Evolutionary conservation across 2,329 filamentous ascomycete species (phyloP), one percentile per base, ranked within the genome.

Genomic region (Tolypocladium sp.): DNA sequence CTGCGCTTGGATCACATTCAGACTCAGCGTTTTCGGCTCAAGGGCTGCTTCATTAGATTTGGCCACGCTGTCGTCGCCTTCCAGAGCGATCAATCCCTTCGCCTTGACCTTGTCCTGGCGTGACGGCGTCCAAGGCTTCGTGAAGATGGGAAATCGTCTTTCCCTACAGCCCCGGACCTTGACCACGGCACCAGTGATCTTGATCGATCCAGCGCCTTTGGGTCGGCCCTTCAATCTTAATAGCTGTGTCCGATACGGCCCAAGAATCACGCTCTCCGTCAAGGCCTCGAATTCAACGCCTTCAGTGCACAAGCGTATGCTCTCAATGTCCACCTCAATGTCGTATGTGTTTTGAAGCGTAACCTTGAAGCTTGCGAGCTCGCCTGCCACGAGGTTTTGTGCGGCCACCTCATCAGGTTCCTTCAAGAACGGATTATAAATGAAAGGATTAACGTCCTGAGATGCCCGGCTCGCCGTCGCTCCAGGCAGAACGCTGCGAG

Each of bases 301-400:
- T 61, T 90, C 85, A 12, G 86, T 84, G 62, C 91, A 86, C 8
- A 99, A 77, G 33, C 80, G 82, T 52, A 99, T 81, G 57, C 85
- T 88, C 69, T 97, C 92, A 40, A 99, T 86, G 58, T 96, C 91
- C 5, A 99, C 77, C 62, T 97, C 91, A 63, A 97, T 88, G 61
- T 97, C 93, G 66, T 92, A 97, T 0, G 92, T 91, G 66, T 99
- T 99, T 69, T 97, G 94, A 22, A 99, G 77, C 2, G 89, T 92
- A 37, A 97, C 82, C 65, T 84, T 83, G 72, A 97, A 96, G 4
- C 82, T 85, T 2, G 90, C 87, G 60, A 83, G 75, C 71, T 97
- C 92, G 20, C 86, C 87, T 5, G 90, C 86, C 25, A 97, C 90
- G 37, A 97, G 78, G 1, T 91, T 82, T 60, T 92, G 86, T 15